Evolutionary conservation across 2,329 filamentous ascomycete species (phyloP).

Genomic region (Zopfia rhizophila): DNA sequence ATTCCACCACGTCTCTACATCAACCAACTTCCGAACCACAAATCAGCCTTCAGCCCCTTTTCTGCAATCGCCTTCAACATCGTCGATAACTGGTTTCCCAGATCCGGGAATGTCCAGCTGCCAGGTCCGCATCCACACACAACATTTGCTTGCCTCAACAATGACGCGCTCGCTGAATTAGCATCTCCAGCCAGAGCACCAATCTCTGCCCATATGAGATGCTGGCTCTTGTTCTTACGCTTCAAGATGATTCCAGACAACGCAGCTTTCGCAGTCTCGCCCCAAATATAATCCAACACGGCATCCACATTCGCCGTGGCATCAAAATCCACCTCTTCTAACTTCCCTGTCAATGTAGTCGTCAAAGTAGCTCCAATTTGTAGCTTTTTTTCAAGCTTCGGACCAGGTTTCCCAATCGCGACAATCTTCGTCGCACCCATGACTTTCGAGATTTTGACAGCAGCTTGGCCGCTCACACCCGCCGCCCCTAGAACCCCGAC

Average conservation of each 20-base stretch:
- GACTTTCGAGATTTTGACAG: conserved; percentile 59
- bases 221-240: conserved; percentile 25
- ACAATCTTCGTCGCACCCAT: conserved; percentile 63
- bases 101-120: conserved; percentile 25
- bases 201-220: conserved; percentile 29
- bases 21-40: conserved; percentile 15
- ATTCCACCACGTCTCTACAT: conserved; percentile 24
- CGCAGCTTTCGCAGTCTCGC: conserved; percentile 33
- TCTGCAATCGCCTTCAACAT: conserved; percentile 22
- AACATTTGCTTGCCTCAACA: conserved; percentile 23
- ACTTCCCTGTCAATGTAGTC: conserved; percentile 54
- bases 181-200: conserved; percentile 26
- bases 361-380: conserved; percentile 58
- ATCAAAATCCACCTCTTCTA: conserved; percentile 60
- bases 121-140: conserved; percentile 25
- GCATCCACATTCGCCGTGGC: conserved; percentile 61
- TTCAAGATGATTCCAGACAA: conserved; percentile 22
- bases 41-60: conserved; percentile 15
- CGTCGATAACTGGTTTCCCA: conserved; percentile 16
- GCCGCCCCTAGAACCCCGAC: conserved; percentile 66
- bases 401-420: conserved; percentile 62
- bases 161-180: conserved; percentile 6
- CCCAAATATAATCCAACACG: conserved; percentile 69
- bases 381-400: conserved; percentile 49
- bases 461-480: conserved; percentile 63